Percentiles rank a stretch among this genome's conserved stretches.
These are phyloP conservation scores for Volvox africanus DNA, from an alignment of 139 green algal species.

Conservation along the genomic window DNA sequence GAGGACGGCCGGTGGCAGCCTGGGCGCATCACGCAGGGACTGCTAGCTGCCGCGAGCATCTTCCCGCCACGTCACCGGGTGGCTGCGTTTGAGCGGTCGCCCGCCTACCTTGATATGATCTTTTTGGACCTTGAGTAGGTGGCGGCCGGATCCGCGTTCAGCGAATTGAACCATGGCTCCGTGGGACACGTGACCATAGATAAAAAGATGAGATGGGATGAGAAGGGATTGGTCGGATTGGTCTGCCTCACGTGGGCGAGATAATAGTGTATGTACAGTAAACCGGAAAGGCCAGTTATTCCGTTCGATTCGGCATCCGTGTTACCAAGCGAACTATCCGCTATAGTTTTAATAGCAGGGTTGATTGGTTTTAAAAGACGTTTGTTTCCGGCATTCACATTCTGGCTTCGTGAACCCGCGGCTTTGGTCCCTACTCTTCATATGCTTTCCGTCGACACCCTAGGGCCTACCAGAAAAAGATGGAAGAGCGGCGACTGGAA, in stretches of 20 bases:
- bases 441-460: not conserved
- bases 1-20: conserved; percentile 27
- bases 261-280: too few species aligned
- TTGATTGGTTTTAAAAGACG: too few species aligned
- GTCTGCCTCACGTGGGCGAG: too few species aligned
- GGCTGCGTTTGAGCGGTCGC: conserved; percentile 53
- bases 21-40: conserved; percentile 23
- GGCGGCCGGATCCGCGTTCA: not conserved
- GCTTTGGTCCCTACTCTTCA: not conserved
- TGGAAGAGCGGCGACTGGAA: conserved; percentile 33
- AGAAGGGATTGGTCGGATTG: too few species aligned
- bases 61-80: conserved; percentile 35
- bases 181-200: too few species aligned
- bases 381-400: too few species aligned
- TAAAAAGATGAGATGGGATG: too few species aligned
- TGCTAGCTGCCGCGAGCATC: conserved; percentile 55
- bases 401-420: not conserved
- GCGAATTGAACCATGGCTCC: too few species aligned
- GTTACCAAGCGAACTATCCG: too few species aligned
- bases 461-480: conserved; percentile 37
- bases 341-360: too few species aligned
- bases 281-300: too few species aligned
- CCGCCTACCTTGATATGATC: conserved; percentile 55
- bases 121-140: conserved; percentile 30
- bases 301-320: too few species aligned